Evolutionary conservation across 2,329 filamentous ascomycete species (phyloP), one percentile per base, ranked within the genome.

Genomic region (Penicillium decumbens): DNA sequence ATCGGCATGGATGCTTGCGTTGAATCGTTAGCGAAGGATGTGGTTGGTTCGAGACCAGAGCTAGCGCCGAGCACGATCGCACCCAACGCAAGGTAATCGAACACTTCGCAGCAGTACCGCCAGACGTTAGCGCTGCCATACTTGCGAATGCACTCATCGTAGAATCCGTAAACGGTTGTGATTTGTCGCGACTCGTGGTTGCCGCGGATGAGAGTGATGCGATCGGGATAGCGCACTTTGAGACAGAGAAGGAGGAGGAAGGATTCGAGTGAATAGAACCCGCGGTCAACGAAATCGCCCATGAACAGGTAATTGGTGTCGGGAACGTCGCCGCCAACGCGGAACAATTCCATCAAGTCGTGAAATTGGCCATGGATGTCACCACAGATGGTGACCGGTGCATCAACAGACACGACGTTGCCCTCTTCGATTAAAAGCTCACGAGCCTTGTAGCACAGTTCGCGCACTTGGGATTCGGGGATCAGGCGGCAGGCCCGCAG

Each of bases 291-390:
- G 64, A 96, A 98, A 72, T 98, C 92, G 68, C 92, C 91, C 89
- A 96, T 95, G 74, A 96, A 96, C 3, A 96, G 82, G 71, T 96
- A 96, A 67, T 95, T 95, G 28, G 91, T 96, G 65, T 96, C 92
- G 35, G 91, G 91, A 3, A 95, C 89, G 68, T 95, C 89, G 56
- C 91, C 91, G 54, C 91, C 91, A 3, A 96, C 91, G 45, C 90
- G 83, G 68, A 96, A 96, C 5, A 96, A 82, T 72, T 96, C 92
- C 92, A 96, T 96, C 63, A 96, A 74, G 67, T 96, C 91, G 65
- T 96, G 91, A 66, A 96, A 96, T 70, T 96, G 91, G 59, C 91
- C 91, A 67, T 97, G 92, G 50, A 97, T 96, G 67, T 96, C 92
- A 63, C 92, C 92, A 66, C 92, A 96, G 80, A 95, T 95, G 70